These are phyloP conservation scores for Obelidium mucronatum DNA, from an alignment of 192 early-diverging fungal species.

Conservation along the genomic window DNA sequence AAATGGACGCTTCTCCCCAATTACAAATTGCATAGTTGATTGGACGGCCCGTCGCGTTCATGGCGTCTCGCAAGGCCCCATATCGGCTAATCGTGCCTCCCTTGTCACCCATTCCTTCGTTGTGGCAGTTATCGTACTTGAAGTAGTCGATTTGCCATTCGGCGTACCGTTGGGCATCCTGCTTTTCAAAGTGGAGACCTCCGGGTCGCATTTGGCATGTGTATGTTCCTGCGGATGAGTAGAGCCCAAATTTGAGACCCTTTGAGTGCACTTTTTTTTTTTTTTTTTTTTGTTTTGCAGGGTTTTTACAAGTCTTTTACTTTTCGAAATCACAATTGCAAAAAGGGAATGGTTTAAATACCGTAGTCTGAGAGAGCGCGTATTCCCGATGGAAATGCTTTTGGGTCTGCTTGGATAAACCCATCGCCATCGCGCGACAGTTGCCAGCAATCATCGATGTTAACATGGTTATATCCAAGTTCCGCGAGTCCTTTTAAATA, in stretches of 20 bases:
- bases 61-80: slow-evolving; percentile 50
- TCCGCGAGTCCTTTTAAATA: slow-evolving; percentile 32
- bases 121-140: slow-evolving; percentile 69
- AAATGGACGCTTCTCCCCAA: slow-evolving; percentile 55
- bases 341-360: not conserved
- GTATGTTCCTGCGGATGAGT: slow-evolving; percentile 52
- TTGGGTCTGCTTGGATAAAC: slow-evolving; percentile 43
- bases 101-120: slow-evolving; percentile 37
- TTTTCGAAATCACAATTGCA: too few relatives aligned
- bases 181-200: slow-evolving; percentile 50
- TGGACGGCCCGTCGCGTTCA: slow-evolving; percentile 51
- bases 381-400: slow-evolving; percentile 63
- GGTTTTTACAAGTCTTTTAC: not conserved
- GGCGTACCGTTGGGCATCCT: slow-evolving; percentile 60
- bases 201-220: slow-evolving; percentile 63
- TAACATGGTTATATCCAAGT: slow-evolving; percentile 64
- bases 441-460: slow-evolving; percentile 69
- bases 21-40: slow-evolving; percentile 57
- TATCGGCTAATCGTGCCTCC: slow-evolving; percentile 33
- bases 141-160: slow-evolving; percentile 67
- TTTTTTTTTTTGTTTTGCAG: too few relatives aligned
- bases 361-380: slow-evolving; percentile 53
- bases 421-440: slow-evolving; percentile 42
- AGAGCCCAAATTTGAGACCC: slow-evolving; percentile 55
- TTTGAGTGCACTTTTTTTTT: slow-evolving; percentile 54